Conservation (phyloP, 2,329 filamentous ascomycete species). For the Hypoxylon sp. region DNA sequence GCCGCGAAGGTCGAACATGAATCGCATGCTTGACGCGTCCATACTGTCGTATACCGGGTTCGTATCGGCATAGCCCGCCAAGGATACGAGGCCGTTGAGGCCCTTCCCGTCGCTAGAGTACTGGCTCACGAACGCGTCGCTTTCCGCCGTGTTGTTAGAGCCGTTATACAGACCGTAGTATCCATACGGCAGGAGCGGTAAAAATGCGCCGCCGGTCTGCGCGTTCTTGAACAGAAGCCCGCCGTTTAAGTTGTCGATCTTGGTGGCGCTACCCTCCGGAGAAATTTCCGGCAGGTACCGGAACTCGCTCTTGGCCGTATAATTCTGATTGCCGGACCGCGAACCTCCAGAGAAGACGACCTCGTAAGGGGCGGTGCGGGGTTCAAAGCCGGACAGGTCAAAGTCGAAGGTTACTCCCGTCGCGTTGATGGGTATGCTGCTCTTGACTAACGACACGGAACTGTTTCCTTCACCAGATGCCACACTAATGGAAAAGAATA, state of each 20-base stretch:
- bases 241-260: slow-evolving; percentile 56
- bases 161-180: slow-evolving; percentile 54
- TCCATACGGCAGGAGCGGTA: slow-evolving; percentile 54
- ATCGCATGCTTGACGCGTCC: slow-evolving; percentile 49
- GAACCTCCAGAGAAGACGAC: slow-evolving; percentile 50
- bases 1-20: slow-evolving; percentile 56
- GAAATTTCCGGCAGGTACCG: slow-evolving; percentile 54
- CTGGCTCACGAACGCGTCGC: slow-evolving; percentile 49
- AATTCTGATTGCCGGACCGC: slow-evolving; percentile 43
- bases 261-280: slow-evolving; percentile 52
- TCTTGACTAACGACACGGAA: slow-evolving; percentile 43
- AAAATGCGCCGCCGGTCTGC: slow-evolving; percentile 47
- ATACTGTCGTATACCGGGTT: slow-evolving; percentile 51
- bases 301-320: slow-evolving; percentile 49
- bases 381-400: slow-evolving; percentile 46
- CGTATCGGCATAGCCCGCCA: slow-evolving; percentile 51
- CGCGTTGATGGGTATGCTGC: slow-evolving; percentile 47
- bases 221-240: slow-evolving; percentile 52
- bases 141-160: slow-evolving; percentile 36
- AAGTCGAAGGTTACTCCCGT: slow-evolving; percentile 50
- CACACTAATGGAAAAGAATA: slow-evolving; percentile 51
- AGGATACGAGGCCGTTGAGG: slow-evolving; percentile 55
- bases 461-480: slow-evolving; percentile 35
- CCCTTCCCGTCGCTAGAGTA: slow-evolving; percentile 50
- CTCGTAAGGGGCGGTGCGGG: slow-evolving; percentile 49